Conservation (phyloP, 179 eudicot species). For the Gypsophila paniculata region DNA sequence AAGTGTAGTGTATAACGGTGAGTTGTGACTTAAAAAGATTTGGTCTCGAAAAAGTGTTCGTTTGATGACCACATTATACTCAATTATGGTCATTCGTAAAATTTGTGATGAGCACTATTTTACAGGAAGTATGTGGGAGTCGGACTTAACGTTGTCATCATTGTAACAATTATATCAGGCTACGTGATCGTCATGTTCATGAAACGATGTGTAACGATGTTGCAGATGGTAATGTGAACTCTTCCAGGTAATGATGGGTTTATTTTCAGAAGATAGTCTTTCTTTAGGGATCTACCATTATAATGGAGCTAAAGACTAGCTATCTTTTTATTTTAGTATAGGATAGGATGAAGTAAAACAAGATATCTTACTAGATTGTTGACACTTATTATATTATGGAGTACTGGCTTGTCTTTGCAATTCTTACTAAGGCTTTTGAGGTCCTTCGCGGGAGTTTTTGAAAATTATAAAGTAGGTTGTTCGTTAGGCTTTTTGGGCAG, state of each 20-base stretch:
- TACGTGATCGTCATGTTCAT: conserved; percentile 69
- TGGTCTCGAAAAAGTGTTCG: too few species aligned
- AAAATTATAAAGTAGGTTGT: too few species aligned
- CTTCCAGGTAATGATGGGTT: conserved; percentile 57
- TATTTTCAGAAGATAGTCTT: conserved; percentile 5
- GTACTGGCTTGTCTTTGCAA: not conserved
- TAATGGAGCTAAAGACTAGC: too few species aligned
- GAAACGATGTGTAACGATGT: conserved; percentile 65
- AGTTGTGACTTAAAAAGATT: too few species aligned
- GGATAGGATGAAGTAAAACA: not conserved
- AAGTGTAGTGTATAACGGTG: too few species aligned
- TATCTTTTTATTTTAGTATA: too few species aligned
- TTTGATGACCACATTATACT: too few species aligned
- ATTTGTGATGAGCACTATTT: conserved; percentile 9
- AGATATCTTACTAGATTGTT: too few species aligned
- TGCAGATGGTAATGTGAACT: conserved; percentile 37
- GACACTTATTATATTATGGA: not conserved
- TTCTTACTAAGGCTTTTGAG: too few species aligned
- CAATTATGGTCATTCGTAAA: too few species aligned
- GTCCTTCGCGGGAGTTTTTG: too few species aligned
- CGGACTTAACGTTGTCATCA: conserved; percentile 77
- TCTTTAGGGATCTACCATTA: not conserved
- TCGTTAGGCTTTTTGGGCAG: not conserved
- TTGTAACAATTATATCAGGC: conserved; percentile 69
- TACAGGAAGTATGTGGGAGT: conserved; percentile 96